phyloP scores from a whole-genome alignment of 495 filamentous ascomycete genomes.

The Neurospora sp. region DNA sequence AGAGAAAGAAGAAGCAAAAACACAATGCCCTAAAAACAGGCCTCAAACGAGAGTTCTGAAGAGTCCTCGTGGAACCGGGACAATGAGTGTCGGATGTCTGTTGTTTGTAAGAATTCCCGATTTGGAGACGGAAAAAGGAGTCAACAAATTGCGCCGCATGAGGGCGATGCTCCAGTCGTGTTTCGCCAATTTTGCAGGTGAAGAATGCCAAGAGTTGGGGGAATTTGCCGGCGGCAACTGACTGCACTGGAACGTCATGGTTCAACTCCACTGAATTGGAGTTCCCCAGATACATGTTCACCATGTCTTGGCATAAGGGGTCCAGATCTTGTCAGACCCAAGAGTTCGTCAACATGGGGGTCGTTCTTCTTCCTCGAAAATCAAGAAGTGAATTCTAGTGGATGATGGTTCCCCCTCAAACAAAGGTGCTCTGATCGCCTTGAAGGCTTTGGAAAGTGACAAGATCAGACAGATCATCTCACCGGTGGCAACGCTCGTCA shows the following conservation, averaged over 20 bases:
- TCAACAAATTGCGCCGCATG: neutral
- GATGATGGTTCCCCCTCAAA: neutral
- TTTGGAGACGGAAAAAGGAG: neutral
- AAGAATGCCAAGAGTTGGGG: neutral
- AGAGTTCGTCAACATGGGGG: neutral
- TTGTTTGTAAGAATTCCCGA: neutral
- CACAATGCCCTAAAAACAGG: neutral
- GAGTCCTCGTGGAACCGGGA: neutral
- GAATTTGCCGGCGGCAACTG: neutral
- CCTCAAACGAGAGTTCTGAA: neutral
- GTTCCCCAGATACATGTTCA: neutral
- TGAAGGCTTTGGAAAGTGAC: neutral
- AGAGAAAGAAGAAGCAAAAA: neutral
- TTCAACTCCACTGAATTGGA: neutral
- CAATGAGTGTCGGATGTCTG: neutral
- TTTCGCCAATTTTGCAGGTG: neutral
- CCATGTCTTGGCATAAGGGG: neutral
- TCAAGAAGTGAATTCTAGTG: neutral
- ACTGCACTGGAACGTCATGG: neutral
- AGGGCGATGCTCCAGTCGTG: neutral
- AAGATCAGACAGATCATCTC: neutral
- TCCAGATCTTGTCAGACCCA: neutral
- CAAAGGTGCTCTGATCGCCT: neutral
- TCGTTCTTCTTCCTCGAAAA: neutral
- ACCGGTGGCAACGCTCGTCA: neutral